Evolutionary conservation across 306 rosid species (phyloP), one percentile per base, ranked within the genome.

Genomic region (Rosa lucieae): DNA sequence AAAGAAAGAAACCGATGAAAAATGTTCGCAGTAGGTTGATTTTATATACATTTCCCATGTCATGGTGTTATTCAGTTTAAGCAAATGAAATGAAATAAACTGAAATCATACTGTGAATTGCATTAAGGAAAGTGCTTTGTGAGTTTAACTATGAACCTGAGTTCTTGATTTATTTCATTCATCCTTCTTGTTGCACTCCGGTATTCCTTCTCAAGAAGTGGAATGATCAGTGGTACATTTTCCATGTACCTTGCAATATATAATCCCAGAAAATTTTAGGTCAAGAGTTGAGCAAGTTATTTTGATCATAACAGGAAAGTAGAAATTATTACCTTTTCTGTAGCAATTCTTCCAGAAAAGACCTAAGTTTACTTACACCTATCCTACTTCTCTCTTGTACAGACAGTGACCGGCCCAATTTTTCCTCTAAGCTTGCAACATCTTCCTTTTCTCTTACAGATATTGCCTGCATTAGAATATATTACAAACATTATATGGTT

Each of bases 171-270:
- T 81, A 95, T 87, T 67, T 93, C 99, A 81, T 85, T 85, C 86
- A 90, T 79, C 78, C 84, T 93, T 85, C 93, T 89, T 74, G 92
- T 87, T 67, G 89, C 87, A 80, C 89, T 89, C 46, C 93, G 86
- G 82, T 88, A 79, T 91, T 95, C 97, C 93, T 93, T 95, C 85
- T 95, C 99, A 70, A 95, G 99, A 84, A 95, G 99, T 61, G 99
- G 97, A 85, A 95, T 85, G 86, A 95, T 93, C 83, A 89, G 75
- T 21, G 98, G 99, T 53, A 95, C 92, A 6, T 86, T 92, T 80
- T 86, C 91, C 93, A 95, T 90, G 82, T 95, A 95, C 97, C 99
- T 94, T 76, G 84, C 82, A 88, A 69, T 77, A 77, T 82, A 81
- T 72, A 83, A 53, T 77, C 48, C 18, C 72, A 62, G 83, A 80